Base-by-base conservation (phyloP, 345 rosid genomes). In the Pseudoturritis turrita region DNA sequence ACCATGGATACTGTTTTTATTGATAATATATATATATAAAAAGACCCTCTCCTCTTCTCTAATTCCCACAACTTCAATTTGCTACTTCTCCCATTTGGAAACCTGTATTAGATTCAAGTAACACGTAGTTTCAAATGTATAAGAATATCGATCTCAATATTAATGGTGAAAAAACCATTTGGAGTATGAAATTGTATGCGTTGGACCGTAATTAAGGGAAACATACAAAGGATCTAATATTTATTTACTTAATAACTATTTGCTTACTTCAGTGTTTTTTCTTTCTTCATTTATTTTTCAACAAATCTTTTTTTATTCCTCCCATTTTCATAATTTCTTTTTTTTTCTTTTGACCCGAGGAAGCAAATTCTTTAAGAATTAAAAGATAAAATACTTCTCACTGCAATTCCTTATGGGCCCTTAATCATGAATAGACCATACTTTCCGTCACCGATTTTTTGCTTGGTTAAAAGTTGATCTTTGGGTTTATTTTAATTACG, bases 401-500 rank as follows among this genome's bases (percentile, higher is more conserved):
- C 44, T 35, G 62, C 25, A 46, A 8, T 46, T 46, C 2, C 12
- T 46, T 18, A 46, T 18, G 25, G 12, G 11, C 51, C 25, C 51
- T 46, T 45, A 44, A 15, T 49, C 57, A 47, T 64, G 23, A 64
- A 28, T 10, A 28, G 3, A 28, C 12, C 15, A n/a, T 12, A 50
- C 69, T 33, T 63, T 63, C 45, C 55, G 41, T 45, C 28, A 35
- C 18, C 49, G 13, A 14, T 14, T 64, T 50, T 64, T 50, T 15
- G 28, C 35, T 21, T 9, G 45, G 19, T 57, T 41, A 57, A 41
- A 65, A 65, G 59, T 65, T 65, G 2, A 50, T 65, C 36, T 65
- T 15, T 10, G 18, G n/a, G 3, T 8, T 22, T 59, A 21, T 13
- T 21, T 37, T 37, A 13, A n/a, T 43, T 41, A 41, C 18, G 21